A percentile compares a stretch with the other conserved stretches of the same genome.
Conservation (phyloP, 73 alveolate genomes). For the Paramecium primaurelia region DNA sequence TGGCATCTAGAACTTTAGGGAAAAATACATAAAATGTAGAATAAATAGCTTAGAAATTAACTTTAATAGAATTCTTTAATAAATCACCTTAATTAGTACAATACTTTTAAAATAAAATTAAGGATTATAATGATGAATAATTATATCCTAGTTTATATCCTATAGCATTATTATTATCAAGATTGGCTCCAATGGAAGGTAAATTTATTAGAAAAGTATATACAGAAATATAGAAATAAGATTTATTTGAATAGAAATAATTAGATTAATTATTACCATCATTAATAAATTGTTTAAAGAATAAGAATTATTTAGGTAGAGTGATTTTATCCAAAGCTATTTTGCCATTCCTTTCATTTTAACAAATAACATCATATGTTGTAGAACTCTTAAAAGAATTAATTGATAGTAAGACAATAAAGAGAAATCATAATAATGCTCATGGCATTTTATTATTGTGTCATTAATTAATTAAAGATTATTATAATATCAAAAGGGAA, state of each 20-base stretch:
- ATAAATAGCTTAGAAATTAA: slow-evolving; percentile 10
- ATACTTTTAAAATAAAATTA: slow-evolving; percentile 39
- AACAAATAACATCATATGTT: background rate
- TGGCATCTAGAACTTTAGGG: slow-evolving; percentile 52
- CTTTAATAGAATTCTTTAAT: slow-evolving; percentile 47
- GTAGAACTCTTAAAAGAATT: background rate
- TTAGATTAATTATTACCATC: background rate
- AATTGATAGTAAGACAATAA: background rate
- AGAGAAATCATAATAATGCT: background rate
- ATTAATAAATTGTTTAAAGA: slow-evolving; percentile 43
- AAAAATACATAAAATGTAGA: slow-evolving; percentile 43
- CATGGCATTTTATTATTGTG: background rate
- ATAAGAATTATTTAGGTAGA: slow-evolving; percentile 61
- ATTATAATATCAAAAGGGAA: background rate
- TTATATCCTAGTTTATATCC: slow-evolving; percentile 59
- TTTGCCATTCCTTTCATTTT: background rate
- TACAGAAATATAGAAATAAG: background rate
- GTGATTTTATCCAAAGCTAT: background rate
- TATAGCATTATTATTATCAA: slow-evolving; percentile 49
- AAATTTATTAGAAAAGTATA: slow-evolving; percentile 37
- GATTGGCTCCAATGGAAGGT: slow-evolving; percentile 54
- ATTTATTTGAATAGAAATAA: background rate
- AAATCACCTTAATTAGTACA: slow-evolving; percentile 47
- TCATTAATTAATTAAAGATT: slow-evolving; percentile 17
- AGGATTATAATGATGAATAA: slow-evolving; percentile 30